phyloP scores from a whole-genome alignment of 2,329 filamentous ascomycete genomes.

The Fusarium xyrophilum region DNA sequence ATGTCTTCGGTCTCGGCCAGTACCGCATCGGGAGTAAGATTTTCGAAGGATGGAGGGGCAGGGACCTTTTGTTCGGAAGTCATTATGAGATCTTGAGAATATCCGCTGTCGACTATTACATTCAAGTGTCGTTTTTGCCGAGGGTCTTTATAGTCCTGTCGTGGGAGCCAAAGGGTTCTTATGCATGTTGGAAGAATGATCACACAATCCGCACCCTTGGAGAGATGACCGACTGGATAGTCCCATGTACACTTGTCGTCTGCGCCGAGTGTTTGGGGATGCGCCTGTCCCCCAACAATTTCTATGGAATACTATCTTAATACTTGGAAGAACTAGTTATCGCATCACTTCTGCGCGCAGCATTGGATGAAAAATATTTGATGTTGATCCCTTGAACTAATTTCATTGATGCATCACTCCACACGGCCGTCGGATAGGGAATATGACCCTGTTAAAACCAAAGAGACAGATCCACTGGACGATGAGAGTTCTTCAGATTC shows the following conservation, averaged over 20 bases:
- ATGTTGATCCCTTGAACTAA: too few species aligned
- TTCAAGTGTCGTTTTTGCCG: neutral
- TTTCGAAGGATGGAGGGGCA: neutral
- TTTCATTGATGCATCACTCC: neutral
- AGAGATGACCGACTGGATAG: neutral
- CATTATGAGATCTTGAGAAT: neutral
- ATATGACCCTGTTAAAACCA: neutral
- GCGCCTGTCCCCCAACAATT: rapidly evolving
- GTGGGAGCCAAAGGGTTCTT: neutral
- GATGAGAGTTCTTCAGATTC: neutral
- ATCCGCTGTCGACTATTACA: neutral
- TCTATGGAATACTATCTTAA: too few species aligned
- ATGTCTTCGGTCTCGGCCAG: neutral
- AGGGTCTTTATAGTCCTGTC: neutral
- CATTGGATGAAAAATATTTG: too few species aligned
- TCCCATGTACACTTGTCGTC: rapidly evolving
- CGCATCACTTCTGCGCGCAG: too few species aligned
- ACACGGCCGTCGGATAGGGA: neutral
- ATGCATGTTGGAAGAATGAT: neutral
- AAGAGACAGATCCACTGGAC: neutral
- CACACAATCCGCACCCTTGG: neutral
- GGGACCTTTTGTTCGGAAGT: neutral
- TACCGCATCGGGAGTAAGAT: neutral
- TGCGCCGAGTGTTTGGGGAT: neutral
- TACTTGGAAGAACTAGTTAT: neutral